Percentiles rank a stretch among this genome's conserved stretches.
Conservation (phyloP, 352 stramenopile species). For the Hyaloperonospora arabidopsidis region DNA sequence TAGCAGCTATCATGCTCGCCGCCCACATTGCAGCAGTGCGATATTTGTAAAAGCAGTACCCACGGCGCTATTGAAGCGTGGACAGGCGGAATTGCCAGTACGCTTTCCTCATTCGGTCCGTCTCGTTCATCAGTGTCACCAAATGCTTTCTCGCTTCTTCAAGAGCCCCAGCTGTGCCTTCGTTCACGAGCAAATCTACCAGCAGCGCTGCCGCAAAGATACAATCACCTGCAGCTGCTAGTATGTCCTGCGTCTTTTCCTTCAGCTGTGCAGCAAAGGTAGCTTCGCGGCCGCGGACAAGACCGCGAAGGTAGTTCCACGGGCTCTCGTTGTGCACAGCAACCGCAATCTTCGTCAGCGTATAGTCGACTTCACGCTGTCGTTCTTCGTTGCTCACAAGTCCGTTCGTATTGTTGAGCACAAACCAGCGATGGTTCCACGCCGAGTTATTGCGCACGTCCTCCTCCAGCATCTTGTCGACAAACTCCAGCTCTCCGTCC, state of each 20-base stretch:
- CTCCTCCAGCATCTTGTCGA: constrained; percentile 79
- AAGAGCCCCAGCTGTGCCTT: constrained; percentile 37
- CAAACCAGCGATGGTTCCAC: constrained; percentile 86
- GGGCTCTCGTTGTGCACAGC: constrained; percentile 87
- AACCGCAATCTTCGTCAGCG: constrained; percentile 50
- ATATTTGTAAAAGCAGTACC: constrained; percentile 6
- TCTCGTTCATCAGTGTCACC: constrained; percentile 61
- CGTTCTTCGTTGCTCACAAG: constrained; percentile 30
- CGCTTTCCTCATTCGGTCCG: constrained; percentile 56
- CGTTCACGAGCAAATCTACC: constrained; percentile 60
- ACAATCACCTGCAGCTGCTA: constrained; percentile 41
- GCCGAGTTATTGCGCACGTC: constrained; percentile 97
- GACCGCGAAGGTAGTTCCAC: constrained; percentile 87
- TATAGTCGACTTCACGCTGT: constrained; percentile 65
- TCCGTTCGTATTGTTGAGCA: constrained; percentile 49
- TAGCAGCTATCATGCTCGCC: constrained; percentile 9
- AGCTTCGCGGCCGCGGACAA: constrained; percentile 45
- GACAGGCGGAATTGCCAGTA: constrained; percentile 71
- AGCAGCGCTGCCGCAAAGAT: constrained; percentile 65
- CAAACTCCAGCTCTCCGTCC: constrained; percentile 88
- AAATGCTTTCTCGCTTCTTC: constrained; percentile 44
- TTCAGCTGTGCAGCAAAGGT: constrained; percentile 36
- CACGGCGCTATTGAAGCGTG: constrained; percentile 28
- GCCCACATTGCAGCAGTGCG: constrained; percentile 1
- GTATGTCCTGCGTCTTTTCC: constrained; percentile 33